Evolutionary conservation across 1,139 yeast species (phyloP).

Genomic region (Starmera stellimalicola): DNA sequence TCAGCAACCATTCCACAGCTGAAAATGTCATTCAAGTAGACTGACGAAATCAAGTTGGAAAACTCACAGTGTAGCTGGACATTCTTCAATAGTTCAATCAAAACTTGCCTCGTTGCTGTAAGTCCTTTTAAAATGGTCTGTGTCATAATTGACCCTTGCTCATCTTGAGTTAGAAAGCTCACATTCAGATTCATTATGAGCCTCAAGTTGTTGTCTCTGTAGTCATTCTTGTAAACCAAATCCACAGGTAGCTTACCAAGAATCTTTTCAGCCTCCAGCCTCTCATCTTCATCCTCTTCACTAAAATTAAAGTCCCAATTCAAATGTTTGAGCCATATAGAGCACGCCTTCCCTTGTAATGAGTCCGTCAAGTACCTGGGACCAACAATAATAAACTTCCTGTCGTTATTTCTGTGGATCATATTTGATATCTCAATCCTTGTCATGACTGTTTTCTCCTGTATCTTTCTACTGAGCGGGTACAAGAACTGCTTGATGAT

Average conservation of each 20-base stretch:
- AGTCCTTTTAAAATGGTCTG: constrained; percentile 32
- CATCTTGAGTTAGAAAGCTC: not conserved
- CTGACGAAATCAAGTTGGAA: constrained; percentile 38
- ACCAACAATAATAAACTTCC: constrained; percentile 30
- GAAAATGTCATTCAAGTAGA: constrained; percentile 35
- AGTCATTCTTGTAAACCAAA: no score
- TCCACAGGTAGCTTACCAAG: no score
- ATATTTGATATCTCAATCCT: constrained; percentile 13
- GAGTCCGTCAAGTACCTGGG: constrained; percentile 26
- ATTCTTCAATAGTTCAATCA: constrained; percentile 27
- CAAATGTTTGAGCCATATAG: constrained; percentile 30
- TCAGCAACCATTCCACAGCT: constrained; percentile 32
- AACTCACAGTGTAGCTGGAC: constrained; percentile 33
- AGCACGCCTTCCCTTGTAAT: constrained; percentile 29
- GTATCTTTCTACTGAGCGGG: constrained; percentile 22
- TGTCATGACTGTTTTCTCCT: constrained; percentile 22
- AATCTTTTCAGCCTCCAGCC: not conserved
- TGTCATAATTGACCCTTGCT: constrained; percentile 18
- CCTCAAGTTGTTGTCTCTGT: not conserved
- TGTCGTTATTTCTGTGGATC: constrained; percentile 2
- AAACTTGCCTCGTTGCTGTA: constrained; percentile 30
- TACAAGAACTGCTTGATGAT: constrained; percentile 33
- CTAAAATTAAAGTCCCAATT: not conserved
- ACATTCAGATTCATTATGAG: constrained; percentile 9
- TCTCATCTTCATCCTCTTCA: not conserved